Evolutionary conservation across 31 red algal genomes (phyloP).

Genomic region (Endocladia muricata): DNA sequence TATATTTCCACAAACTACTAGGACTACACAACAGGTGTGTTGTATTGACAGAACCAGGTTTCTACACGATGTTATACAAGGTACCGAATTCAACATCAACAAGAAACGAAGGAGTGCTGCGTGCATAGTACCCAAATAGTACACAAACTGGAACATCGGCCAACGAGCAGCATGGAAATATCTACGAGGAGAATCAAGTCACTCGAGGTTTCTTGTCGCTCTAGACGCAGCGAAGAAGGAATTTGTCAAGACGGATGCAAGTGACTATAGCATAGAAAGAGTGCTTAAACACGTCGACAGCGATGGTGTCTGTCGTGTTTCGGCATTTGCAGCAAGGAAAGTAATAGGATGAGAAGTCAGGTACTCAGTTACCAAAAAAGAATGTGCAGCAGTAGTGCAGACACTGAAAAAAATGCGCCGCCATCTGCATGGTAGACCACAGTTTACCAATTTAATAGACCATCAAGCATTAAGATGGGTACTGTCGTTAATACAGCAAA

Average conservation of each 20-base stretch:
- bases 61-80: not conserved
- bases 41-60: too few relatives aligned
- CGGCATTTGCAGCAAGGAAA: not conserved
- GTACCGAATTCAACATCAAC: not conserved
- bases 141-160: not conserved
- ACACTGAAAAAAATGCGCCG: not conserved
- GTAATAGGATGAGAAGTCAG: not conserved
- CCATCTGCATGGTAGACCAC: not conserved
- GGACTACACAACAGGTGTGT: too few relatives aligned
- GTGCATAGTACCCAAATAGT: not conserved
- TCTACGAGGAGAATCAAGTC: not conserved
- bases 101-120: not conserved
- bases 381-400: slow-evolving; percentile 12
- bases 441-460: not conserved
- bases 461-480: not conserved
- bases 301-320: not conserved
- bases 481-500: not conserved
- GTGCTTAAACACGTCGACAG: not conserved
- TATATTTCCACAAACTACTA: too few relatives aligned
- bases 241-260: not conserved
- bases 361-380: not conserved
- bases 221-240: not conserved
- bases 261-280: not conserved
- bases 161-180: not conserved
- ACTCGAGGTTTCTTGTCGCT: not conserved